phyloP scores from a whole-genome alignment of 768 basidiomycete species.

The Termitomyces sp. region DNA sequence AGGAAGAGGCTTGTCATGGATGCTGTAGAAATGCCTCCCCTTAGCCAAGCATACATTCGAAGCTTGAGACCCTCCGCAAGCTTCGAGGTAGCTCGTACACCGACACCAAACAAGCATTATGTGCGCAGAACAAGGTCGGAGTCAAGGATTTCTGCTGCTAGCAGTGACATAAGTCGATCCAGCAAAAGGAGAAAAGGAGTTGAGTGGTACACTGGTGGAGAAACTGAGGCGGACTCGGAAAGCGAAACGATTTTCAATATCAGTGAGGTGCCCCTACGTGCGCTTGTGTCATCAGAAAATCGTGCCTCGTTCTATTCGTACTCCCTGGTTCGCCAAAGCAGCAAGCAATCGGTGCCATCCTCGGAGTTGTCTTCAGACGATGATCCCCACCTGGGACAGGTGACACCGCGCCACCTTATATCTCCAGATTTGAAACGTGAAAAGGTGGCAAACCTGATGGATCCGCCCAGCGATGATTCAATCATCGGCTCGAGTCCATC shows the following conservation, averaged over 20 bases:
- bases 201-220: neutral
- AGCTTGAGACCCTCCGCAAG: constrained; percentile 4
- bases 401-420: constrained; percentile 65
- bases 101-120: neutral
- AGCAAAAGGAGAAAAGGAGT: constrained; percentile 12
- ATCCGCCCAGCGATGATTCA: constrained; percentile 46
- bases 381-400: constrained; percentile 58
- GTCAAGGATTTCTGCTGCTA: neutral
- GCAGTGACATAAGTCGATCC: neutral
- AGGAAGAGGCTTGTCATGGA: constrained; percentile 33
- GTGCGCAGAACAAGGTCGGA: constrained; percentile 5
- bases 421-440: constrained; percentile 53
- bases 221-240: constrained; percentile 1
- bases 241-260: neutral
- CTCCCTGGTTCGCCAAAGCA: constrained; percentile 3
- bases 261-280: neutral
- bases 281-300: neutral
- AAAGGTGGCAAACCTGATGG: constrained; percentile 24
- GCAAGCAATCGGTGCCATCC: constrained; percentile 1
- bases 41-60: constrained; percentile 11
- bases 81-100: constrained; percentile 3
- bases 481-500: constrained; percentile 43
- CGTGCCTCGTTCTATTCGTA: constrained; percentile 1
- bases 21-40: constrained; percentile 18
- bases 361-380: constrained; percentile 58